phyloP scores from a whole-genome alignment of 1,284 basidiomycete species.

The Trametes hirsuta region DNA sequence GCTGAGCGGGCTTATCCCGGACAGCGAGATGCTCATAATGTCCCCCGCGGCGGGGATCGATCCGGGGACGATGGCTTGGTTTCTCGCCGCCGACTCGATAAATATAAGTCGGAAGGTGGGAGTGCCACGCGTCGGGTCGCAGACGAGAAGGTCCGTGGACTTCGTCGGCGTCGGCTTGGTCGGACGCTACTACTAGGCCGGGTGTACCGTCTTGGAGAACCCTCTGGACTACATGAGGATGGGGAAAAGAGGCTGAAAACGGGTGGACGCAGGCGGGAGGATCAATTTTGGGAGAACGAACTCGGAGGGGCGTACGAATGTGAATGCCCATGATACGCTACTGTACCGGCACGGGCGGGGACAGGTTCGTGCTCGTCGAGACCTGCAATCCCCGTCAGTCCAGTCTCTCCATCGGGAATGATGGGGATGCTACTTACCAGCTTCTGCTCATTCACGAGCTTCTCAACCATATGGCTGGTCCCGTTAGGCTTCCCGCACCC shows the following conservation, averaged over 20 bases:
- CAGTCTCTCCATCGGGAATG: not conserved
- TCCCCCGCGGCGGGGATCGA: constrained; percentile 40
- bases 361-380: constrained; percentile 54
- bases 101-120: constrained; percentile 59
- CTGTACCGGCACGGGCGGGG: too few species aligned
- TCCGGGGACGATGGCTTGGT: constrained; percentile 34
- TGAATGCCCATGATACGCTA: constrained; percentile 59
- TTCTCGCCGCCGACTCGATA: constrained; percentile 43
- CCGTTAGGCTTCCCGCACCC: constrained; percentile 72
- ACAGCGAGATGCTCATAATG: constrained; percentile 48
- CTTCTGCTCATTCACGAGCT: constrained; percentile 56
- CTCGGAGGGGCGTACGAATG: constrained; percentile 50
- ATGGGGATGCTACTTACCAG: constrained; percentile 43
- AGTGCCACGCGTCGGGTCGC: constrained; percentile 61
- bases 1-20: constrained; percentile 44
- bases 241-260: constrained; percentile 37
- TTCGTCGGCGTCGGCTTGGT: constrained; percentile 40
- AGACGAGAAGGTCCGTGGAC: constrained; percentile 66
- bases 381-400: constrained; percentile 32
- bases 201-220: constrained; percentile 40
- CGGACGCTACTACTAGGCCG: constrained; percentile 32
- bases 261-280: constrained; percentile 39
- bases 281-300: constrained; percentile 43
- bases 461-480: constrained; percentile 61
- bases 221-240: constrained; percentile 35